Evolutionary conservation across 768 basidiomycete species (phyloP), one percentile per base, ranked within the genome.

Genomic region (Pleurotus tuoliensis): DNA sequence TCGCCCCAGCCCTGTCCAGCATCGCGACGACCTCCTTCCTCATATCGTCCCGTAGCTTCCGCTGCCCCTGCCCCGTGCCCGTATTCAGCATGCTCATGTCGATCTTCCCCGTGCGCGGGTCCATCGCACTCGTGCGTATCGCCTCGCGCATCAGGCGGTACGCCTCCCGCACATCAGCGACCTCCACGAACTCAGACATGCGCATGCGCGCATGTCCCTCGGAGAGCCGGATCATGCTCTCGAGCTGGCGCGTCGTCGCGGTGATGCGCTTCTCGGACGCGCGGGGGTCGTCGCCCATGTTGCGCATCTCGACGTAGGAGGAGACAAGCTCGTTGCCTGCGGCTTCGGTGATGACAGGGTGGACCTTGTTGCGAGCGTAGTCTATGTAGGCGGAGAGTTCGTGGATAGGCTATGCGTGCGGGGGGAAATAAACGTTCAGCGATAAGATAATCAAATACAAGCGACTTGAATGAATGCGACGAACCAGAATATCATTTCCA

Each of bases 201-300:
- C 94, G 83, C 97, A 98, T 98, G 30, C 95, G 82, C 3, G 97
- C 95, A 67, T 99, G 97, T 0, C 90, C 97, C 72, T 99, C 97
- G 0, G 90, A 88, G 24, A 99, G 83, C 4, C 95, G 89, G 65
- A 99, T 97, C 85, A 99, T 92, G 63, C 88, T 90, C 72, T 99
- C 97, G 13, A 99, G 83, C 70, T 99, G 96, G 48, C 97, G 84
- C 0, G 97, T 98, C 30, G 97, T 98, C 0, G 97, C 97, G 0
- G 97, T 99, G 70, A 99, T 99, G 11, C 96, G 86, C 67, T 92
- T 92, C 71, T 98, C 96, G 58, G 82, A 83, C 1, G 84, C 82
- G 15, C 93, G 86, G 1, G 93, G 87, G 67, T 98, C 96, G 55
- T 88, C 78, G 18, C 96, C 96, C 64, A 92, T 86, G 65, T 90